Evolutionary conservation across 192 early-diverging fungal species (phyloP), one percentile per base, ranked within the genome.

Genomic region (Umbelopsis isabellina): DNA sequence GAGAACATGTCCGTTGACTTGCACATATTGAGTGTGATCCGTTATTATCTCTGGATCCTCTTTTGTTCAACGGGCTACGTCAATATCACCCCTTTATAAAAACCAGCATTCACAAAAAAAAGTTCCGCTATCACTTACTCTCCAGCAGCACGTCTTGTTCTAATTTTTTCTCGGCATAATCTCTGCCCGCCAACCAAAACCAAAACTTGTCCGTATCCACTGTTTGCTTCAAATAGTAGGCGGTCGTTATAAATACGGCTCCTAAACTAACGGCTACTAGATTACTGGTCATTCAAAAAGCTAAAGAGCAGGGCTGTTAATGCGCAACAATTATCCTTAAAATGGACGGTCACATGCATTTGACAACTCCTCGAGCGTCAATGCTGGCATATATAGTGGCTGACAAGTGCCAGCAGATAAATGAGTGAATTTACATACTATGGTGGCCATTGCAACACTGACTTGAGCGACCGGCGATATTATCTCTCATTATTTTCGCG

Each of bases 1-100:
- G 45, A 85, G 73, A 21, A 61, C 53, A 49, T 85, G 81, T 20
- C 72, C 73, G 69, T 83, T 81, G 16, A 84, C 79, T 41, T 77
- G 68, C 25, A 87, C 82, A 67, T 72, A 84, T 72, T 81, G 82
- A 20, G 73, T 79, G 50, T 85, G 55, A 18, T 80, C 70, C 23
- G 72, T 46, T 21, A 85, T 72, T 21, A 81, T 33, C 12, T 69
- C 35, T 33, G 73, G 55, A 48, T 79, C 77, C 73, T 79, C 72
- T 35, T 11, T 16, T 15, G 2, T 8, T 25, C 3, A 33, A 8
- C 13, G 18, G 2, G 30, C 7, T 16, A 35, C 15, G 55, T 61
- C 11, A 61, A 23, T 23, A 52, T 25, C 51, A 0, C 37, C 37
- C 37, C 37, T 41, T 6, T 41, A 41, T 41, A 41, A 6, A 41